Base-by-base conservation (phyloP, 2,329 filamentous ascomycete species). In the Huntiella savannae region DNA sequence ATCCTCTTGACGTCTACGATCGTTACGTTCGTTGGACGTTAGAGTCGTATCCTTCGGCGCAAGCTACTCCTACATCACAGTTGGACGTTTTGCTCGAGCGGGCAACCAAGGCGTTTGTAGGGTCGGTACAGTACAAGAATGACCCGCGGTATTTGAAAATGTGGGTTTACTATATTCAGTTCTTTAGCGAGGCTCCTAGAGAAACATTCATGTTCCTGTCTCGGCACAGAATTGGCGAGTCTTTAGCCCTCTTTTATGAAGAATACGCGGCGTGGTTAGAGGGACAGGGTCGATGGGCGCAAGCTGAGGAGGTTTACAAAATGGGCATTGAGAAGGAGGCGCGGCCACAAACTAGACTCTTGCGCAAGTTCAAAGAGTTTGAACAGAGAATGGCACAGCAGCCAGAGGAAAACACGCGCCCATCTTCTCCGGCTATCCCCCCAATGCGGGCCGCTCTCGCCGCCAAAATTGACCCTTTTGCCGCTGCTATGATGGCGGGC, bases 1-100 rank as follows among this genome's bases (percentile, higher is more conserved):
- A 98, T 57, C 91, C 91, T 1, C 75, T 98, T 41, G 91, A 96
- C 56, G 74, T 95, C 51, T 98, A 85, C 65, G 88, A 96, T 60
- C 79, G 91, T 59, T 98, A 98, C 59, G 84, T 96, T 49, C 85
- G 85, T 63, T 98, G 91, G 91, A 94, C 87, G 1, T 67, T 96
- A 22, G 84, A 95, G 60, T 82, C 88, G 45, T 98, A 96, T 60
- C 88, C 91, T 2, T 88, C 87, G 0, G 83, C 88, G 17, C 87
- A 95, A 64, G 85, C 87, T 46, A 94, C 87, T 28, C 73, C 84
- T 1, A 77, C 92, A 56, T 94, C 88, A n/a, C 84, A 91, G 56
- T 74, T 98, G 11, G 77, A 91, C 50, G 79, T 79, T 2, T 69
- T 96, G 4, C 78, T 98, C 4, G 92, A 98, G 65, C 82, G 87